phyloP scores from a whole-genome alignment of 192 early-diverging fungal species.

The Umbelopsis sp. region DNA sequence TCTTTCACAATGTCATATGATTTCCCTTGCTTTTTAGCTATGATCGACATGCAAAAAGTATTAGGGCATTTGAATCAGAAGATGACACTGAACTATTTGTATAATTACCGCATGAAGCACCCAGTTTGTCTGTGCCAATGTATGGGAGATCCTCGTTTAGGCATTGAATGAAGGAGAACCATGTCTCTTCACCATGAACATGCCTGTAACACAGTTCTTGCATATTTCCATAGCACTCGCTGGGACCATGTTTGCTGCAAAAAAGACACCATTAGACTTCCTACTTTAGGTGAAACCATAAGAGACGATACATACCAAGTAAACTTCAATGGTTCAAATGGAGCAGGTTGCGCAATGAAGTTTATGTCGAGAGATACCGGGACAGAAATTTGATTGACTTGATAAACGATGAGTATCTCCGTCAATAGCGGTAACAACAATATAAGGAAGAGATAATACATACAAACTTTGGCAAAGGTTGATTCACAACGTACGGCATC shows the following conservation, averaged over 20 bases:
- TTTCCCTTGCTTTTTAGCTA: conserved; percentile 21
- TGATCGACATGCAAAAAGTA: not conserved
- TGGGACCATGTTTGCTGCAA: conserved; percentile 41
- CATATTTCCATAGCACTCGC: conserved; percentile 48
- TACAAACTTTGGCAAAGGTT: conserved; percentile 46
- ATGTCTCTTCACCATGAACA: conserved; percentile 35
- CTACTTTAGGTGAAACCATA: too few species aligned
- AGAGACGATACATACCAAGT: conserved; percentile 3
- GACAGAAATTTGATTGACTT: conserved; percentile 3
- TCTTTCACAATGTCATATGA: conserved; percentile 44
- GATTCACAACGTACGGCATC: conserved; percentile 60
- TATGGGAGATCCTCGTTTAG: conserved; percentile 33
- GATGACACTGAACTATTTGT: not conserved
- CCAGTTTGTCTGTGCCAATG: conserved; percentile 31
- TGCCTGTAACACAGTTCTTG: conserved; percentile 55
- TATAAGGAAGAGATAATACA: conserved; percentile 8
- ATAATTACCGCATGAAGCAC: conserved; percentile 31
- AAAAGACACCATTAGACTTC: not conserved
- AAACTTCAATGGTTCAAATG: not conserved
- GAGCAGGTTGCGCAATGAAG: conserved; percentile 20
- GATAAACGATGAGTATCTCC: not conserved
- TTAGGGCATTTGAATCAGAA: not conserved
- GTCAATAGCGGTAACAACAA: not conserved
- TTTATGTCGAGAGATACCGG: conserved; percentile 26
- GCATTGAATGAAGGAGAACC: conserved; percentile 45